Evolutionary conservation across 805 yeast species (phyloP).

Genomic region (Candida lessepsii): DNA sequence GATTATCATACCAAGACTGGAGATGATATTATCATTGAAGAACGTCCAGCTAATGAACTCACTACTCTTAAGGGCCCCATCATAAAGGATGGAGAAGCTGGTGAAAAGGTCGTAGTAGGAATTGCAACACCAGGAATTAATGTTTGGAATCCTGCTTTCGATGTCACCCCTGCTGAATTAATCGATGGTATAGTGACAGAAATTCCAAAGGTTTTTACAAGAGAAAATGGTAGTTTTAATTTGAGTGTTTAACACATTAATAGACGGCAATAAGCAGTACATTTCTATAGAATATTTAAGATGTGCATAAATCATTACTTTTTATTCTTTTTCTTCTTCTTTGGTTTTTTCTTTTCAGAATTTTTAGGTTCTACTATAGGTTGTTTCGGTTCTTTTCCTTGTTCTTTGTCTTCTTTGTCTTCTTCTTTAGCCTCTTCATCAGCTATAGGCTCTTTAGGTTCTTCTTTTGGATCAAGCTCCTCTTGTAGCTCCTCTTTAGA

Average conservation of each 20-base stretch:
- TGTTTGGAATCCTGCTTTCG: conserved; percentile 97
- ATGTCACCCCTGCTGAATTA: conserved; percentile 78
- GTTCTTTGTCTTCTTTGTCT: not conserved
- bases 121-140: conserved; percentile 81
- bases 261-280: no score
- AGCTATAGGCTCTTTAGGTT: no score
- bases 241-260: conserved; percentile 20
- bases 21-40: conserved; percentile 77
- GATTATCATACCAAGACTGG: conserved; percentile 70
- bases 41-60: conserved; percentile 79
- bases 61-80: conserved; percentile 67
- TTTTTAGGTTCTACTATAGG: not conserved
- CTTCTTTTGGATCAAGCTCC: not conserved
- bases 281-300: conserved; percentile 3
- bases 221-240: conserved; percentile 54
- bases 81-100: conserved; percentile 25
- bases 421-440: no score
- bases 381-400: not conserved
- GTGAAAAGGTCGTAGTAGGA: conserved; percentile 54
- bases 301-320: conserved; percentile 8
- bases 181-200: conserved; percentile 93
- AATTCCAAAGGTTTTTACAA: conserved; percentile 47
- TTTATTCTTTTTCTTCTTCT: conserved; percentile 16
- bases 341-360: not conserved
- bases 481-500: not conserved